These are phyloP conservation scores for Capsella bursapastoris DNA, from an alignment of 345 rosid genomes.

Conservation along the genomic window DNA sequence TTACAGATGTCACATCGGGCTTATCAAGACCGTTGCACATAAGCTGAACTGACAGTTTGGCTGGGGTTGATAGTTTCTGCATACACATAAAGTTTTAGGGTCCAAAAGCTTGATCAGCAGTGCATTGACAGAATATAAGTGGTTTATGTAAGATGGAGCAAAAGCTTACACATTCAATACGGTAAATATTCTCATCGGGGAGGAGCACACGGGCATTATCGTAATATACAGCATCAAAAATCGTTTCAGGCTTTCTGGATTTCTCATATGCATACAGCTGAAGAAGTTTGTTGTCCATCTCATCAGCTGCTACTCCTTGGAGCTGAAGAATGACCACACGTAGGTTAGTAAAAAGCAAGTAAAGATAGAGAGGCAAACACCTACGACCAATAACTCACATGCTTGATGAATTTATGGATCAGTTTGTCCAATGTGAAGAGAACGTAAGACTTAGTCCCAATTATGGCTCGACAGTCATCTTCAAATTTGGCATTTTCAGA, in stretches of 20 bases:
- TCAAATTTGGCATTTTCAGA: slow-evolving; percentile 88
- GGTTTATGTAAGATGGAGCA: not conserved
- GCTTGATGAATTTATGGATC: slow-evolving; percentile 82
- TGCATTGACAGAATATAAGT: slow-evolving; percentile 10
- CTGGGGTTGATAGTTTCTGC: slow-evolving; percentile 62
- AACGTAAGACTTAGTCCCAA: slow-evolving; percentile 87
- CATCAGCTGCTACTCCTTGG: slow-evolving; percentile 75
- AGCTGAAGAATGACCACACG: slow-evolving; percentile 54
- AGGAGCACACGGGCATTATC: slow-evolving; percentile 81
- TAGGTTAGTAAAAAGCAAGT: not conserved
- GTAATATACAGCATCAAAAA: slow-evolving; percentile 67
- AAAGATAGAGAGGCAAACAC: not conserved
- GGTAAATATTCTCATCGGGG: slow-evolving; percentile 80
- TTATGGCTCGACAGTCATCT: slow-evolving; percentile 92
- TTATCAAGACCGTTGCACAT: slow-evolving; percentile 84
- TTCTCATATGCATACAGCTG: slow-evolving; percentile 82
- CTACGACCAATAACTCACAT: slow-evolving; percentile 49
- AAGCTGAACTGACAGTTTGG: slow-evolving; percentile 73
- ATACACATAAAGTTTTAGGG: slow-evolving; percentile 21
- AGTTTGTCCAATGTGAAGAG: slow-evolving; percentile 90
- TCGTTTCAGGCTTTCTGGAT: slow-evolving; percentile 67
- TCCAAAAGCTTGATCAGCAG: slow-evolving; percentile 15
- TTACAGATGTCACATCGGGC: slow-evolving; percentile 78
- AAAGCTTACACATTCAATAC: slow-evolving; percentile 84
- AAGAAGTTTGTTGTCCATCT: slow-evolving; percentile 86